phyloP scores from a whole-genome alignment of 129 eudicot species.

The Pittosporum tobira region DNA sequence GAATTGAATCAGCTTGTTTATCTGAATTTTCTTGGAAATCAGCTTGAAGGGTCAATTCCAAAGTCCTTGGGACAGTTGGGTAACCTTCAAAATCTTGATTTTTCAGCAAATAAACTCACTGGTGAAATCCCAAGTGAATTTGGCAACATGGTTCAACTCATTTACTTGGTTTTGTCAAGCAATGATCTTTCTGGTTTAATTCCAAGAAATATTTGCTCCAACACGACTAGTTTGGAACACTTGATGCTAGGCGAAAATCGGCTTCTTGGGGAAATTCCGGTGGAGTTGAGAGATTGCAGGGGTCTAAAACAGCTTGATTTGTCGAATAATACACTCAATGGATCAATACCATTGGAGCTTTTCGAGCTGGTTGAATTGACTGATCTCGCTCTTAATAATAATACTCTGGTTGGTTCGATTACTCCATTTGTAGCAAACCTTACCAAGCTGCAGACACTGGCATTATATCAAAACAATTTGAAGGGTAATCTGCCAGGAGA shows the following conservation, averaged over 20 bases:
- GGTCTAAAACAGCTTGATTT: constrained; percentile 62
- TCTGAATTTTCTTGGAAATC: constrained; percentile 64
- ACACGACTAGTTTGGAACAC: constrained; percentile 51
- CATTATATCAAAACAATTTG: constrained; percentile 60
- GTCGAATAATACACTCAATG: constrained; percentile 78
- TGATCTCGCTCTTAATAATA: constrained; percentile 69
- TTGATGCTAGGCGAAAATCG: constrained; percentile 50
- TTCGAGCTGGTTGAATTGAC: constrained; percentile 46
- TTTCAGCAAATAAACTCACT: constrained; percentile 61
- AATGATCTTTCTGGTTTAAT: constrained; percentile 63
- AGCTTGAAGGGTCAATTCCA: constrained; percentile 68
- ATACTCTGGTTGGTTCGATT: constrained; percentile 53
- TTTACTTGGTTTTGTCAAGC: constrained; percentile 48
- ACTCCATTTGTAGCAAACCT: constrained; percentile 58
- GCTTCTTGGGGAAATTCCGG: constrained; percentile 66
- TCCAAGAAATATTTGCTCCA: constrained; percentile 57
- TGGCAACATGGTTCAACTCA: constrained; percentile 59
- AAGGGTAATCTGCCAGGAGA: constrained; percentile 67
- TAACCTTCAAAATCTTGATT: constrained; percentile 54
- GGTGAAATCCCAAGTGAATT: constrained; percentile 67
- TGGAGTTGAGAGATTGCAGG: constrained; percentile 47
- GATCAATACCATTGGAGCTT: constrained; percentile 60
- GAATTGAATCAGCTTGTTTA: constrained; percentile 53
- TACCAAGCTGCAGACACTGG: constrained; percentile 60
- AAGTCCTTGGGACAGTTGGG: constrained; percentile 38